These are phyloP conservation scores for Populus simonii DNA, from an alignment of 345 rosid genomes.

Conservation along the genomic window DNA sequence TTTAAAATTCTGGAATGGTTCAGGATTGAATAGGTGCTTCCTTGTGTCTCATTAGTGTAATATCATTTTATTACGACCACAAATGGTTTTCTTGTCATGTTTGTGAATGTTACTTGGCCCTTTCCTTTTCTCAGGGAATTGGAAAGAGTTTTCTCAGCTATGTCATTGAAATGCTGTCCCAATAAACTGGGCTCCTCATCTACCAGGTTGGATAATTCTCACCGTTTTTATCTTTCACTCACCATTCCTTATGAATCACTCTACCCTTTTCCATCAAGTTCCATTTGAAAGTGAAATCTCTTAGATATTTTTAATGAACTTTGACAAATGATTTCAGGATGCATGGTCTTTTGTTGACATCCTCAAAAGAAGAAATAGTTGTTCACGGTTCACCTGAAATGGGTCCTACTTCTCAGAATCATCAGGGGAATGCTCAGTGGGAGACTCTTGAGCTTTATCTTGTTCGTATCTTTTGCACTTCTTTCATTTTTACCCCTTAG, in stretches of 20 bases:
- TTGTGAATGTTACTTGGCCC: conserved; percentile 12
- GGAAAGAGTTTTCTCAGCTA: conserved; percentile 70
- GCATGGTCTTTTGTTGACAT: conserved; percentile 50
- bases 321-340: conserved; percentile 45
- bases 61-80: not conserved
- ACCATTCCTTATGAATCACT: not conserved
- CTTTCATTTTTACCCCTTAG: conserved; percentile 2
- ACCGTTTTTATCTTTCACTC: not conserved
- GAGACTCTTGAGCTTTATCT: conserved; percentile 87
- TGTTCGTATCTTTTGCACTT: conserved; percentile 51
- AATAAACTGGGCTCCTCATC: conserved; percentile 39
- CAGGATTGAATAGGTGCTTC: conserved; percentile 61
- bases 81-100: conserved; percentile 17
- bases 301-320: not conserved
- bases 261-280: not conserved
- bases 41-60: conserved; percentile 11
- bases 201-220: conserved; percentile 32
- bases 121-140: conserved; percentile 55
- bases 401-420: conserved; percentile 36
- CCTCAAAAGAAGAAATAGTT: conserved; percentile 54
- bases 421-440: conserved; percentile 62
- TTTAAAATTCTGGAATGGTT: conserved; percentile 76
- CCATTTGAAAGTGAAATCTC: not conserved
- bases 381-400: conserved; percentile 53
- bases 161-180: conserved; percentile 85